phyloP scores from a whole-genome alignment of 768 basidiomycete species.

The Lentinus brumalis region DNA sequence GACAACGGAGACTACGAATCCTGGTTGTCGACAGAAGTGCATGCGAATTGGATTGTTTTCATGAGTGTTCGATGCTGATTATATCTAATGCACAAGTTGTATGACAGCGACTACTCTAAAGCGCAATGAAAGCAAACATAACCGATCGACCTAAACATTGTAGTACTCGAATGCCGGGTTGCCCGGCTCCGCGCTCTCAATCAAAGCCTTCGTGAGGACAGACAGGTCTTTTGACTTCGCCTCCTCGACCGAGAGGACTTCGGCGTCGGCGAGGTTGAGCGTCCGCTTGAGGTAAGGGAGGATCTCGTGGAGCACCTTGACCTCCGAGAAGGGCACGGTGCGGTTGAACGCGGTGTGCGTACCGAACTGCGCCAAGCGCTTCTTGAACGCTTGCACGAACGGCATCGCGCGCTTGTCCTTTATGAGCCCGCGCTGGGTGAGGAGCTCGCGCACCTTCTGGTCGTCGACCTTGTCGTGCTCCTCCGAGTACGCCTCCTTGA shows the following conservation, averaged over 20 bases:
- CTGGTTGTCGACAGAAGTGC: no score
- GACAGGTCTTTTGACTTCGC: constrained; percentile 55
- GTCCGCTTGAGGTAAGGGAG: constrained; percentile 82
- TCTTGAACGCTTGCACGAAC: constrained; percentile 92
- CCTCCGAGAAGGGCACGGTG: constrained; percentile 81
- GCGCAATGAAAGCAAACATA: not conserved
- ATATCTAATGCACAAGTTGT: constrained; percentile 15
- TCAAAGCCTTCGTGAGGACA: constrained; percentile 67
- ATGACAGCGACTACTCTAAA: constrained; percentile 16
- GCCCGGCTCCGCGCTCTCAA: constrained; percentile 88
- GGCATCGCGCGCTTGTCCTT: constrained; percentile 98
- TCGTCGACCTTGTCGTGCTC: constrained; percentile 76
- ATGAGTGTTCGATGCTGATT: not conserved
- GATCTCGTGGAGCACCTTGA: constrained; percentile 66
- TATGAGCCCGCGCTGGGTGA: constrained; percentile 76
- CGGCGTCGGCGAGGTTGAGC: constrained; percentile 68
- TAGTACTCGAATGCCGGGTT: constrained; percentile 85
- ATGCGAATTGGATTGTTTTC: no score
- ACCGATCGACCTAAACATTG: constrained; percentile 49
- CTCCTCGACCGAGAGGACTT: constrained; percentile 70
- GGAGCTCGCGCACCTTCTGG: constrained; percentile 64
- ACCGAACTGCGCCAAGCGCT: constrained; percentile 79
- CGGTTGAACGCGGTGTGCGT: constrained; percentile 80
- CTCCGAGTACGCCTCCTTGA: constrained; percentile 67
- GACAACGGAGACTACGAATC: no score